Evolutionary conservation across 2,329 filamentous ascomycete species (phyloP).

Genomic region (Fusarium verrucosum): DNA sequence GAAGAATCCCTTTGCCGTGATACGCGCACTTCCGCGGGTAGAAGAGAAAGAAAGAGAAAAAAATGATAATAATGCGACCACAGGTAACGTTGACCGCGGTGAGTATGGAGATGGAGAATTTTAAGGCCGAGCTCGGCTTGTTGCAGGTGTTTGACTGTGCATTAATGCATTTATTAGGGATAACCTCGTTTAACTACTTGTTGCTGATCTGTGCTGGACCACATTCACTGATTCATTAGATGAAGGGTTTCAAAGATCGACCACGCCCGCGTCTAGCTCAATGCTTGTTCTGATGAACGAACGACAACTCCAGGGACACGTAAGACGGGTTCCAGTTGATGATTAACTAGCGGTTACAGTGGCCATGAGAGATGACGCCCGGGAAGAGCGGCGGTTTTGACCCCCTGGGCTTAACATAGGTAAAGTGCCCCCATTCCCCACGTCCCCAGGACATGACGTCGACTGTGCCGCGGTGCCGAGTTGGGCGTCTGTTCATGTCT

Average conservation of each 20-base stretch:
- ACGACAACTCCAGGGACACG: constrained; percentile 1
- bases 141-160: constrained; percentile 14
- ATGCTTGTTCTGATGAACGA: constrained; percentile 4
- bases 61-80: not conserved
- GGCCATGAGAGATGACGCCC: constrained; percentile 22
- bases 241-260: constrained; percentile 27
- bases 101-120: constrained; percentile 10
- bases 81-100: constrained; percentile 6
- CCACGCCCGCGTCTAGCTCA: constrained; percentile 10
- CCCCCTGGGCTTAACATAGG: constrained; percentile 16
- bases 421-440: constrained; percentile 39
- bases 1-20: constrained; percentile 20
- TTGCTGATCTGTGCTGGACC: constrained; percentile 30
- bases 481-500: constrained; percentile 23
- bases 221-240: constrained; percentile 4
- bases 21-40: constrained; percentile 22
- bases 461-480: constrained; percentile 43
- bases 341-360: not conserved
- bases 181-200: constrained; percentile 10
- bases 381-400: constrained; percentile 43
- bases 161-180: constrained; percentile 21
- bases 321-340: constrained; percentile 16
- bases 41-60: not conserved
- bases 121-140: constrained; percentile 29
- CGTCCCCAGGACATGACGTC: constrained; percentile 40